Base-by-base conservation (phyloP, 805 yeast genomes). In the Cyberlindnera xylosilytica region DNA sequence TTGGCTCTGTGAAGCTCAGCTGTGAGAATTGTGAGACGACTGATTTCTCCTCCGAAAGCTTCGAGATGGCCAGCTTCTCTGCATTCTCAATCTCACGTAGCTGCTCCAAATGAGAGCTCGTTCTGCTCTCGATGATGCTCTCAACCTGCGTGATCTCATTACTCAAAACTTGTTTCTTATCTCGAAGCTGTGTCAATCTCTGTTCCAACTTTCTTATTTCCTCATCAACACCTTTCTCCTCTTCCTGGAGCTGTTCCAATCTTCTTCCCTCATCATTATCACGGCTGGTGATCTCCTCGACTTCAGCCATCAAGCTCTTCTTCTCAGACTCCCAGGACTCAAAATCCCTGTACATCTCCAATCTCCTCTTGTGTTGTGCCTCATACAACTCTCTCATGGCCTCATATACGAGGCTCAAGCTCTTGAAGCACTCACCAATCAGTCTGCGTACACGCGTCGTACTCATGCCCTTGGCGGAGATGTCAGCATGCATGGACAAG, bases 111-210 rank as follows among this genome's bases (percentile, higher is more conserved):
- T 69, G 69, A 32, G 64, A 60, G 4, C 76, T 68, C 0, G 76
- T 60, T 36, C 65, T 61, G 49, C 78, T 73, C 42, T 74, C 78
- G 20, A 74, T 59, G 4, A 74, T 69, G 10, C 77, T 72, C 47
- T 70, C 67, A 0, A 78, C 72, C 10, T 62, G 62, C 11, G 59
- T 60, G 20, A 73, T 70, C 53, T 74, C 79, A 7, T 38, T 27
- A 11, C 49, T 51, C 6, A 74, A 28, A 1, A 63, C 51, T 2
- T 34, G 40, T 36, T 64, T 65, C 47, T 66, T 71, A 1, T 54
- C 52, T 23, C 56, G 57, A 22, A 73, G 53, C 9, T 58, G 57
- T 8, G 34, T 27, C 13, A 74, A 46, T 30, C 66, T 57, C 9
- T 44, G 41, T 44, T 73, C 73, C 19, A 71, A 45, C 1, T 47